Conservation (phyloP, 129 eudicot genomes). For the Arctium minus region DNA sequence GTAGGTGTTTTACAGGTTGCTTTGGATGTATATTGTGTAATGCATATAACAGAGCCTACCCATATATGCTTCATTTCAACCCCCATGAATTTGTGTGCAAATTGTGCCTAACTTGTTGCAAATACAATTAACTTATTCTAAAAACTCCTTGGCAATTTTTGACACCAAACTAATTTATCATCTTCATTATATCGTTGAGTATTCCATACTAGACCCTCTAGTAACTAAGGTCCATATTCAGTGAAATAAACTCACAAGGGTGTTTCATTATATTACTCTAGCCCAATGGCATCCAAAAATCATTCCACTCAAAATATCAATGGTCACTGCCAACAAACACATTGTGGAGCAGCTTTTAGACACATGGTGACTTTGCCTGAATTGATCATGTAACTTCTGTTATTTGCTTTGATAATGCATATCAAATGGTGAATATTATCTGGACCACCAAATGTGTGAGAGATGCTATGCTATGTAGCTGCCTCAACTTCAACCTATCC, state of each 20-base stretch:
- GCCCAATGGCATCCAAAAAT: neutral
- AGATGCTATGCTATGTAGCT: neutral
- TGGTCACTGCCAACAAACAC: neutral
- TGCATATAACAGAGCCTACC: neutral
- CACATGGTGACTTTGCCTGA: neutral
- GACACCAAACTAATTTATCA: neutral
- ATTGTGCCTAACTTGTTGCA: neutral
- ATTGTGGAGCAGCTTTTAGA: neutral
- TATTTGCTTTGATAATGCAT: neutral
- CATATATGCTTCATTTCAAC: neutral
- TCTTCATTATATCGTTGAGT: neutral
- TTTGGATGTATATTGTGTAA: neutral
- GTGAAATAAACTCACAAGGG: neutral
- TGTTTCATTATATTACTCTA: neutral
- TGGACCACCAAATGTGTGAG: neutral
- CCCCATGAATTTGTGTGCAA: neutral
- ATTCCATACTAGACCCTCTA: neutral
- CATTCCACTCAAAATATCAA: neutral
- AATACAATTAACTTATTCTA: too few species aligned
- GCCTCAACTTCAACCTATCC: neutral
- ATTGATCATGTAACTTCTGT: neutral
- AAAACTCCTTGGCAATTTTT: neutral
- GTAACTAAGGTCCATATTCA: neutral
- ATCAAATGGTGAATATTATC: neutral
- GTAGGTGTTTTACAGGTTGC: neutral